These are phyloP conservation scores for Butyriboletus loyo DNA, from an alignment of 768 basidiomycete genomes.

Conservation along the genomic window DNA sequence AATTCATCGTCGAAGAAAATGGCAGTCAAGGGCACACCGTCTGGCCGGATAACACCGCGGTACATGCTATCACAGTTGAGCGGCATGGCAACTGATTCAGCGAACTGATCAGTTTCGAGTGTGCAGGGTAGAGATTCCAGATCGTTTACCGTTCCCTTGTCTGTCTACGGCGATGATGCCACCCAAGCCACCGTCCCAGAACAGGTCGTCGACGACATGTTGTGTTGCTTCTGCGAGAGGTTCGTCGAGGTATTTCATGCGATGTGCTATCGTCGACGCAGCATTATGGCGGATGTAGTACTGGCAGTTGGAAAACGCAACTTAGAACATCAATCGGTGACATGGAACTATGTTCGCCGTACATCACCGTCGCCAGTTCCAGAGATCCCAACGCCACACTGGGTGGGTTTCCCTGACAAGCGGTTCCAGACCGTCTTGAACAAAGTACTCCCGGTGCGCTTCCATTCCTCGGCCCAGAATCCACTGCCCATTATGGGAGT, in stretches of 20 bases:
- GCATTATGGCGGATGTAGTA: constrained; percentile 75
- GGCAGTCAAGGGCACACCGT: constrained; percentile 70
- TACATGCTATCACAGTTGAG: constrained; percentile 83
- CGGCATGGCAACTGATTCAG: constrained; percentile 58
- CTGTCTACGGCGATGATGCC: constrained; percentile 74
- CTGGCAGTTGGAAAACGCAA: constrained; percentile 33
- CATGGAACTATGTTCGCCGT: constrained; percentile 21
- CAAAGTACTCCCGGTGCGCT: constrained; percentile 28
- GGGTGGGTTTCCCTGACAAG: constrained; percentile 31
- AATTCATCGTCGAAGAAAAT: constrained; percentile 72
- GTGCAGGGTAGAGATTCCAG: constrained; percentile 5
- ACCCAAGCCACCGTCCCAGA: constrained; percentile 58
- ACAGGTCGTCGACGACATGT: constrained; percentile 56
- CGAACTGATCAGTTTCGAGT: background rate
- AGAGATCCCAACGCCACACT: constrained; percentile 65
- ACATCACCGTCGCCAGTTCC: constrained; percentile 88
- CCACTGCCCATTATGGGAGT: constrained; percentile 77
- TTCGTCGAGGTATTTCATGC: constrained; percentile 60
- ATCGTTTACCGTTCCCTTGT: constrained; percentile 55
- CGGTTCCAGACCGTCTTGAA: constrained; percentile 40
- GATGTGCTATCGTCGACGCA: constrained; percentile 61
- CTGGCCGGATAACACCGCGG: constrained; percentile 65
- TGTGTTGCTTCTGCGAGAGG: constrained; percentile 53
- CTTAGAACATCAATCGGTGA: constrained; percentile 3
- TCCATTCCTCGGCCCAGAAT: constrained; percentile 86